Evolutionary conservation across 306 rosid species (phyloP).

Genomic region (Cucurbita argyrosperma): DNA sequence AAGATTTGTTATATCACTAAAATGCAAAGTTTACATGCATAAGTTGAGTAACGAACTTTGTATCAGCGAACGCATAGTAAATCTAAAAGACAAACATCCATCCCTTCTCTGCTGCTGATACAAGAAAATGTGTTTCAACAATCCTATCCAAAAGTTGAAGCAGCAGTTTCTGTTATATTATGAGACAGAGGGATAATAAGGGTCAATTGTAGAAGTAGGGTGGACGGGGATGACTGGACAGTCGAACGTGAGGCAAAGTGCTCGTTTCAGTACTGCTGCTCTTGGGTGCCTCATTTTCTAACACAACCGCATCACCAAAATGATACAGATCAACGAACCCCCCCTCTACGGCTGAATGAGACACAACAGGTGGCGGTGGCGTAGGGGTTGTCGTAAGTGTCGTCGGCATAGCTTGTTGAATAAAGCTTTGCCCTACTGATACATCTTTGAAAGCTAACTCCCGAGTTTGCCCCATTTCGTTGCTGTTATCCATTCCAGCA

Average conservation of each 20-base stretch:
- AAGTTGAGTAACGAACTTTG: not conserved
- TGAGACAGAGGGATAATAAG: not conserved
- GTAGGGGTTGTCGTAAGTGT: not conserved
- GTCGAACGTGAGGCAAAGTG: not conserved
- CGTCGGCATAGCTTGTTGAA: conserved; percentile 10
- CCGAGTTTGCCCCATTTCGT: not conserved
- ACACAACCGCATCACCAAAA: conserved; percentile 35
- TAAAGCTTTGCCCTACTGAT: conserved; percentile 15
- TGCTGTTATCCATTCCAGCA: conserved; percentile 10
- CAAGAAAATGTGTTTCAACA: not conserved
- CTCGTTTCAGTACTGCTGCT: not conserved
- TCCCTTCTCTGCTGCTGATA: not conserved
- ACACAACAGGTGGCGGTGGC: conserved; percentile 4
- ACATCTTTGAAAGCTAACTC: conserved; percentile 21
- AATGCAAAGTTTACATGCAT: not conserved
- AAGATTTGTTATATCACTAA: not conserved
- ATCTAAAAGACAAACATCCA: not conserved
- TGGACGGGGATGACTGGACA: not conserved
- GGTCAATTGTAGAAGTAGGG: not conserved
- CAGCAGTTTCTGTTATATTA: not conserved
- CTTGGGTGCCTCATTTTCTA: conserved; percentile 8
- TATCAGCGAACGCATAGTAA: not conserved
- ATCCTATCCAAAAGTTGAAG: not conserved
- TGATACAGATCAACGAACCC: conserved; percentile 24
- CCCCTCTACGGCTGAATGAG: not conserved